Conservation (phyloP, 768 basidiomycete species). For the Leccinum ochraceum region DNA sequence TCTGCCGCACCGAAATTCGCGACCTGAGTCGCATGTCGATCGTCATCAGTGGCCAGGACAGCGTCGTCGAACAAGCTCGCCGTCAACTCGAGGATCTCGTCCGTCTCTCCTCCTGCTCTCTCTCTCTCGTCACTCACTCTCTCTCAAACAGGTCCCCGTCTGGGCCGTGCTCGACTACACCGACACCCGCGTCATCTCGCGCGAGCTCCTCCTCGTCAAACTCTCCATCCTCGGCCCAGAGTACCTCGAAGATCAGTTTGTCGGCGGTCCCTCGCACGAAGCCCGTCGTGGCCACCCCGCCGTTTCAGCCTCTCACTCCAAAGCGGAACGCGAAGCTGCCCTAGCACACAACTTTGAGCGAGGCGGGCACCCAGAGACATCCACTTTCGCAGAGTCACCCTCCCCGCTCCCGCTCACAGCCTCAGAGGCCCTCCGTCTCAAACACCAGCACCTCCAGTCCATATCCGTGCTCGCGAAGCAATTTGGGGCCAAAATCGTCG, state of each 20-base stretch:
- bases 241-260: slow-evolving; percentile 90
- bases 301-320: slow-evolving; percentile 37
- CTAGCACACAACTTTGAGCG: slow-evolving; percentile 82
- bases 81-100: slow-evolving; percentile 96
- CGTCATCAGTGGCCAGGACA: slow-evolving; percentile 94
- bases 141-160: slow-evolving; percentile 79
- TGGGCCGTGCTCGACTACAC: slow-evolving; percentile 99
- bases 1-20: slow-evolving; percentile 95
- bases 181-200: slow-evolving; percentile 84
- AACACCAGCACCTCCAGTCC: slow-evolving; percentile 89
- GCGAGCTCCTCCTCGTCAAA: slow-evolving; percentile 94
- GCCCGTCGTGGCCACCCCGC: slow-evolving; percentile 45
- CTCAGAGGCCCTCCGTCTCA: slow-evolving; percentile 84
- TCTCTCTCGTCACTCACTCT: neutral
- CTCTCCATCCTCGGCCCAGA: slow-evolving; percentile 97
- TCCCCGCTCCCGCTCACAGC: slow-evolving; percentile 57
- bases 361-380: slow-evolving; percentile 41
- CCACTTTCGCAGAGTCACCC: slow-evolving; percentile 8
- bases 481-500: slow-evolving; percentile 92
- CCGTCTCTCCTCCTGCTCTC: slow-evolving; percentile 32
- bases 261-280: slow-evolving; percentile 82
- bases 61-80: slow-evolving; percentile 95
- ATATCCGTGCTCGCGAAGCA: slow-evolving; percentile 82
- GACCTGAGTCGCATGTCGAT: slow-evolving; percentile 99
- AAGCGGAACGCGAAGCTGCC: slow-evolving; percentile 67